Conservation (phyloP, 805 yeast species). For the Hanseniaspora valbyensis region DNA sequence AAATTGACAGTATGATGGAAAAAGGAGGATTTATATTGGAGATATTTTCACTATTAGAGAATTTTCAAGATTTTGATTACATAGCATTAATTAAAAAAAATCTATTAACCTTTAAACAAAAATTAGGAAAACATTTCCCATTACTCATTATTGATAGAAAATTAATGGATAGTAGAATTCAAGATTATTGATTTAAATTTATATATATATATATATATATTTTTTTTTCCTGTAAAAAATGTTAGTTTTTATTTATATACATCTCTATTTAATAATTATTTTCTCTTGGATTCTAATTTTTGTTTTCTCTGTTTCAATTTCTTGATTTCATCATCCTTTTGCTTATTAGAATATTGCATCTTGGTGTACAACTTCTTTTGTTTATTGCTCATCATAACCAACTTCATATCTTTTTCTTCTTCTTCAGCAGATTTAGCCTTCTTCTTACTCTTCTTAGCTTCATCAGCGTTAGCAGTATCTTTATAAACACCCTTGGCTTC, state of each 20-base stretch:
- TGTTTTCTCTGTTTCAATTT: constrained; percentile 57
- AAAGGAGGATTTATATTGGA: constrained; percentile 46
- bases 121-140: constrained; percentile 55
- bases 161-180: constrained; percentile 66
- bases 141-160: constrained; percentile 67
- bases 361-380: constrained; percentile 87
- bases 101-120: constrained; percentile 50
- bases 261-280: constrained; percentile 30
- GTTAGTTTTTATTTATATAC: not conserved
- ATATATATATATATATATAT: not conserved
- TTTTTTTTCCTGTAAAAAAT: not conserved
- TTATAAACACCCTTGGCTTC: constrained; percentile 76
- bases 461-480: constrained; percentile 19
- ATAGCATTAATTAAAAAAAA: constrained; percentile 56
- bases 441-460: constrained; percentile 33
- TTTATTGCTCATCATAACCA: constrained; percentile 96
- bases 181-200: constrained; percentile 12
- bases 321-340: constrained; percentile 68
- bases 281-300: constrained; percentile 56
- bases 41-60: constrained; percentile 58
- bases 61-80: constrained; percentile 63
- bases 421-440: constrained; percentile 39
- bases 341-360: constrained; percentile 83
- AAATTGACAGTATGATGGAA: constrained; percentile 34
- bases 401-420: constrained; percentile 80